A percentile compares a stretch with the other conserved stretches of the same genome.
These are phyloP conservation scores for Claviceps maximensis DNA, from an alignment of 2,329 filamentous ascomycete species.

Conservation along the genomic window DNA sequence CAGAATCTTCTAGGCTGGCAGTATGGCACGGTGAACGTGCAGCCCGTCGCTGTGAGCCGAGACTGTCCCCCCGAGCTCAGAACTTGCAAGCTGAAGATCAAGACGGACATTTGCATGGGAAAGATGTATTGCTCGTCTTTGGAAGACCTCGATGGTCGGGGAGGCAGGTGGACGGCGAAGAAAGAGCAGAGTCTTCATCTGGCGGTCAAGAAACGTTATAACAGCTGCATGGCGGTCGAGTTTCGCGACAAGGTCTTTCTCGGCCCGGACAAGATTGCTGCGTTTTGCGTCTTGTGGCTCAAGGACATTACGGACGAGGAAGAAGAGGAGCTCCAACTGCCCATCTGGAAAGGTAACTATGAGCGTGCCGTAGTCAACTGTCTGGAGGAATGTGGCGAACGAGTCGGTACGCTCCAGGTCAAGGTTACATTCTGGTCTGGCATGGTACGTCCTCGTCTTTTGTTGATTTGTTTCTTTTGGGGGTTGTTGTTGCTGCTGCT, in stretches of 20 bases:
- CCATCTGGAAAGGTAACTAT: constrained; percentile 51
- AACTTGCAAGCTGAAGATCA: constrained; percentile 43
- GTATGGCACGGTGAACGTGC: constrained; percentile 55
- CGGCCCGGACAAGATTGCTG: constrained; percentile 39
- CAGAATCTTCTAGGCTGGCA: constrained; percentile 53
- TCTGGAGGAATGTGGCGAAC: constrained; percentile 31
- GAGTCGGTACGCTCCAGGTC: constrained; percentile 31
- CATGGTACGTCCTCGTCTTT: constrained; percentile 21
- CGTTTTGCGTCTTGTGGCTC: constrained; percentile 55
- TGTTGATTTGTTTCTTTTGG: not conserved
- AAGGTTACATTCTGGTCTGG: constrained; percentile 23
- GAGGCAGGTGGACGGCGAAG: constrained; percentile 39
- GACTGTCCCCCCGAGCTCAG: constrained; percentile 32
- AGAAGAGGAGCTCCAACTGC: constrained; percentile 40
- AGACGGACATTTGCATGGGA: constrained; percentile 41
- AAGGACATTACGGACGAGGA: constrained; percentile 58
- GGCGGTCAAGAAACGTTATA: constrained; percentile 47
- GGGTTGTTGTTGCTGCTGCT: too few relatives aligned
- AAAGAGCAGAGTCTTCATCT: constrained; percentile 30
- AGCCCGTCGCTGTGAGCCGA: constrained; percentile 32
- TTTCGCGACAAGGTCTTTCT: constrained; percentile 28
- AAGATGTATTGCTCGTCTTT: constrained; percentile 37
- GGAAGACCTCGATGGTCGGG: constrained; percentile 15
- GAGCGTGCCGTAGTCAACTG: constrained; percentile 33
- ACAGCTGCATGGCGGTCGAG: constrained; percentile 40